Percentiles rank a stretch among this genome's conserved stretches.
These are phyloP conservation scores for Tylopilus plumbeoviolaceoides DNA, from an alignment of 768 basidiomycete genomes.

Conservation along the genomic window DNA sequence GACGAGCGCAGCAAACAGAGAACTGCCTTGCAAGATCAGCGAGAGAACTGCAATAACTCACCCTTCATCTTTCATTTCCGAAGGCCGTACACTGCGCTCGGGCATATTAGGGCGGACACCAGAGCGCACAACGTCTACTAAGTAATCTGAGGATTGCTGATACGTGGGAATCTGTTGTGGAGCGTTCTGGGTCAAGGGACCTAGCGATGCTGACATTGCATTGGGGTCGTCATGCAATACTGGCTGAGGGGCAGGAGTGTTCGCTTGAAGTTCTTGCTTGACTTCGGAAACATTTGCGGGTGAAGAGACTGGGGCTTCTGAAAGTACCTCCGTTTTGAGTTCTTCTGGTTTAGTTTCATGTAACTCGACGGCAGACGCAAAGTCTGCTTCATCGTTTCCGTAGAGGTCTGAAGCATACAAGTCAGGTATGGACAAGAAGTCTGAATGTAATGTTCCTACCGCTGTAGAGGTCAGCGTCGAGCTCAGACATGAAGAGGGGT, in stretches of 20 bases:
- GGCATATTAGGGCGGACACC: slow-evolving; percentile 39
- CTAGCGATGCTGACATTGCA: slow-evolving; percentile 11
- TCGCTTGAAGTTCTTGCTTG: slow-evolving; percentile 17
- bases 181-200: slow-evolving; percentile 37
- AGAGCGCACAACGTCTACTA: slow-evolving; percentile 32
- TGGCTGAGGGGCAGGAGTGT: slow-evolving; percentile 7
- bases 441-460: slow-evolving; percentile 41
- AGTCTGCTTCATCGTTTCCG: slow-evolving; percentile 57
- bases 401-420: slow-evolving; percentile 56
- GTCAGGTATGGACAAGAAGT: not conserved
- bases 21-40: slow-evolving; percentile 12
- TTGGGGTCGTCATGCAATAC: slow-evolving; percentile 14
- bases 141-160: slow-evolving; percentile 61
- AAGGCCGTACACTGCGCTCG: slow-evolving; percentile 71
- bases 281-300: slow-evolving; percentile 17
- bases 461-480: slow-evolving; percentile 87
- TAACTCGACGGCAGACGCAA: slow-evolving; percentile 44
- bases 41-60: slow-evolving; percentile 46
- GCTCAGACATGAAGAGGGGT: slow-evolving; percentile 57
- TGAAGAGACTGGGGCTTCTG: slow-evolving; percentile 19
- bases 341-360: slow-evolving; percentile 30
- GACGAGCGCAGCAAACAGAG: slow-evolving; percentile 16
- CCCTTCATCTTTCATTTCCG: slow-evolving; percentile 99
- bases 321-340: slow-evolving; percentile 24
- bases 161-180: slow-evolving; percentile 78